phyloP scores from a whole-genome alignment of 345 rosid species.

The Zanthoxylum bungeanum region DNA sequence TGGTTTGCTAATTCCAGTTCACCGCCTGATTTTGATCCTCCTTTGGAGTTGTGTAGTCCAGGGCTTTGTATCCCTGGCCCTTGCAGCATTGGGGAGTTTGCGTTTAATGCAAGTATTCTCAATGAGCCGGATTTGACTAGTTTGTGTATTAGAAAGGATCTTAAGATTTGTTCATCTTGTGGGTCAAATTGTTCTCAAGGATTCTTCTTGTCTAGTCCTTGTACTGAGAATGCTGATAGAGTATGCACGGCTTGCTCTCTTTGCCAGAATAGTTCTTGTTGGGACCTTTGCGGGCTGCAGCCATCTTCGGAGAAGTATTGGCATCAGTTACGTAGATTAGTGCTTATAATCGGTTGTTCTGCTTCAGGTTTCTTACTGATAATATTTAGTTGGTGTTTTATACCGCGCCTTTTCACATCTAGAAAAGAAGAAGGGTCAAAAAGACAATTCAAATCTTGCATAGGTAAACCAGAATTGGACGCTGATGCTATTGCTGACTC shows the following conservation, averaged over 20 bases:
- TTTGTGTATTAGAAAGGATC: conserved; percentile 61
- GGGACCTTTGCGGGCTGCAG: conserved; percentile 52
- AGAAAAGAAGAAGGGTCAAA: conserved; percentile 39
- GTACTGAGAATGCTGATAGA: conserved; percentile 63
- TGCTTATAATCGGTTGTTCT: conserved; percentile 45
- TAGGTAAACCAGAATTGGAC: conserved; percentile 53
- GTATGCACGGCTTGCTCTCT: conserved; percentile 83
- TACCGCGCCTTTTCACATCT: conserved; percentile 35
- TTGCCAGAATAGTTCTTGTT: conserved; percentile 90
- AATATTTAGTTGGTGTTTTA: conserved; percentile 43
- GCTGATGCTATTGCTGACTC: conserved; percentile 32
- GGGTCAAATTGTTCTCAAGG: conserved; percentile 75
- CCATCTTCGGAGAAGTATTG: conserved; percentile 43
- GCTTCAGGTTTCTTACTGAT: conserved; percentile 42
- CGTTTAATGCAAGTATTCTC: conserved; percentile 82
- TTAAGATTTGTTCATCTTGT: conserved; percentile 71
- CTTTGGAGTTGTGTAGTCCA: conserved; percentile 84
- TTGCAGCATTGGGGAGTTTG: conserved; percentile 53
- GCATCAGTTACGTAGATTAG: conserved; percentile 41
- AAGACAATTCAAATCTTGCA: conserved; percentile 51
- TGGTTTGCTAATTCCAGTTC: conserved; percentile 60
- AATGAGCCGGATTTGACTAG: conserved; percentile 73
- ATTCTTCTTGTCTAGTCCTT: conserved; percentile 74
- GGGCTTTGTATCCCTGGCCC: conserved; percentile 62
- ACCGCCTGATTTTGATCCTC: conserved; percentile 59